Conservation (phyloP, 176 grass and related monocot species). For the Lolium multiflorum region DNA sequence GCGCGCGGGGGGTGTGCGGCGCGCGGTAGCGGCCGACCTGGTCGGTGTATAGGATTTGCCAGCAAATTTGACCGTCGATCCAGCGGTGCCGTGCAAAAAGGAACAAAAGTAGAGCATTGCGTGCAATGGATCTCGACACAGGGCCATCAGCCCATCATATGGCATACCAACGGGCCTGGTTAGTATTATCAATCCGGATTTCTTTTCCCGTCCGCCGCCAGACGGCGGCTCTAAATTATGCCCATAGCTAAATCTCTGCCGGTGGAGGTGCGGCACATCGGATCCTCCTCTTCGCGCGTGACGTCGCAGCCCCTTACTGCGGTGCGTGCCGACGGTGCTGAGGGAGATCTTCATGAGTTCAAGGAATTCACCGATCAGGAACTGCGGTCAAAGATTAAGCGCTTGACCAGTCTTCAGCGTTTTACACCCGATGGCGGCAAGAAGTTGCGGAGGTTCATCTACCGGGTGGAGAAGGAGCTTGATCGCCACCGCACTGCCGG, state of each 20-base stretch:
- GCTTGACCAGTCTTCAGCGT: fast-evolving
- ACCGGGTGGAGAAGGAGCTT: slow-evolving; percentile 33
- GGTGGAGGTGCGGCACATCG: slow-evolving; percentile 7
- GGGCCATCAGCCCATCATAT: background rate
- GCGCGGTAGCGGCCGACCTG: too few species aligned
- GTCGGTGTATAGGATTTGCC: too few species aligned
- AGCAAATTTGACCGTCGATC: too few species aligned
- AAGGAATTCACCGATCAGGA: fast-evolving
- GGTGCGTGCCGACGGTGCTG: background rate
- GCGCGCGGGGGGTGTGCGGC: too few species aligned
- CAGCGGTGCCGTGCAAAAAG: too few species aligned
- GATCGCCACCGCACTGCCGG: background rate
- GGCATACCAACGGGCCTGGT: background rate
- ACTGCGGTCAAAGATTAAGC: background rate
- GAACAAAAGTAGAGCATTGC: too few species aligned
- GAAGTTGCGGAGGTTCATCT: background rate
- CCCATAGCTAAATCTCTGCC: background rate
- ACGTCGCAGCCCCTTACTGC: background rate
- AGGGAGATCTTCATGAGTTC: background rate
- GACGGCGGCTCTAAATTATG: background rate
- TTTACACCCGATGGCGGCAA: background rate
- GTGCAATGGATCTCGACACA: background rate
- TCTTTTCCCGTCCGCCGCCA: background rate
- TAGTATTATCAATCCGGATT: background rate
- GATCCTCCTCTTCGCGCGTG: background rate